Conservation (phyloP, 768 basidiomycete species). For the Saitozyma podzolica region DNA sequence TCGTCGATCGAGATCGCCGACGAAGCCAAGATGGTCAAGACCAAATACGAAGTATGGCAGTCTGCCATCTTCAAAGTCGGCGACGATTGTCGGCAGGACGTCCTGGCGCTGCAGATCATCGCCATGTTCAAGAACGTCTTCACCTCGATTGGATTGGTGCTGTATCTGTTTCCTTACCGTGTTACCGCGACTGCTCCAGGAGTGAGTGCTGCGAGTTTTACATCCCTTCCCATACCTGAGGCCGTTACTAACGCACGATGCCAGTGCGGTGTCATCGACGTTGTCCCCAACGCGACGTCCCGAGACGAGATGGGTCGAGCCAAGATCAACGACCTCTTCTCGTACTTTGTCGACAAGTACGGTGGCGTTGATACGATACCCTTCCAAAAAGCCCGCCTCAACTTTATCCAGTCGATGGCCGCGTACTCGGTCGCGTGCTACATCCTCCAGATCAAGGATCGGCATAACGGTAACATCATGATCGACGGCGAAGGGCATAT, state of each 20-base stretch:
- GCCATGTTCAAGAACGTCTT: constrained; percentile 99
- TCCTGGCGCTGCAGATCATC: constrained; percentile 94
- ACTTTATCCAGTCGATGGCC: constrained; percentile 99
- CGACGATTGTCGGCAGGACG: constrained; percentile 97
- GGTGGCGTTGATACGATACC: constrained; percentile 83
- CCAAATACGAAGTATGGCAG: constrained; percentile 83
- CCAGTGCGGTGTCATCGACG: constrained; percentile 97
- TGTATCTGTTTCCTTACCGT: constrained; percentile 93
- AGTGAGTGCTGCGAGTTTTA: constrained; percentile 58
- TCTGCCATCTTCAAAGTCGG: constrained; percentile 99
- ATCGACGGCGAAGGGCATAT: constrained; percentile 98
- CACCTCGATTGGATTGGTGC: constrained; percentile 76
- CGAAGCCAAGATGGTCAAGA: constrained; percentile 38
- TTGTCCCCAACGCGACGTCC: constrained; percentile 95
- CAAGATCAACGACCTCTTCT: constrained; percentile 92
- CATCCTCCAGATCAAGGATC: constrained; percentile 96
- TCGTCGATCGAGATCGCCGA: constrained; percentile 70
- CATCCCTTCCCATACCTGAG: background rate
- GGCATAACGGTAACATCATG: constrained; percentile 99
- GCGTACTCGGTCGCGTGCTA: constrained; percentile 98
- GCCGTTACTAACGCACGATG: constrained; percentile 6
- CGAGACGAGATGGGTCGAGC: constrained; percentile 99
- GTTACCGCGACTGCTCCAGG: constrained; percentile 97
- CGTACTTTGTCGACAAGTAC: constrained; percentile 91
- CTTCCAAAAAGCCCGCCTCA: constrained; percentile 88